Evolutionary conservation across 1,139 yeast species (phyloP).

Genomic region (Yarrowia galli): DNA sequence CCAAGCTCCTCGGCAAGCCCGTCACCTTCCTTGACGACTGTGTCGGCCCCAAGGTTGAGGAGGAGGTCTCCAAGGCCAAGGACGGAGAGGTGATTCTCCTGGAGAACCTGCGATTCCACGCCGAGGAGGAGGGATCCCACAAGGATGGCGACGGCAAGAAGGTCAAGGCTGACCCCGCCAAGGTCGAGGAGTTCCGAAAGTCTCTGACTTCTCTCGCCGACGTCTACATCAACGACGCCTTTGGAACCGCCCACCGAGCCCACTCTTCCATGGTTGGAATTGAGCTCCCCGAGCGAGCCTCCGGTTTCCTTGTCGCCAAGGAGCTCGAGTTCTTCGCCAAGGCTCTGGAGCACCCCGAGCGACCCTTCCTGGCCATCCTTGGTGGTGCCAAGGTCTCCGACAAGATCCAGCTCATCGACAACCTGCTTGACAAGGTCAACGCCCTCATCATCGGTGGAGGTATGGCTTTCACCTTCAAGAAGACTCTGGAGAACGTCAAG

Average conservation of each 20-base stretch:
- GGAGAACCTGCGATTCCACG: slow-evolving; percentile 97
- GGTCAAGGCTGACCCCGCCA: slow-evolving; percentile 85
- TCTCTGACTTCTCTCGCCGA: slow-evolving; percentile 90
- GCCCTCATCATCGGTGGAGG: slow-evolving; percentile 96
- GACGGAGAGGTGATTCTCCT: slow-evolving; percentile 80
- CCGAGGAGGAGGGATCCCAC: slow-evolving; percentile 93
- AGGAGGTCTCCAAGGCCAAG: slow-evolving; percentile 70
- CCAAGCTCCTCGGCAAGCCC: slow-evolving; percentile 69
- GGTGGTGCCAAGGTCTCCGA: slow-evolving; percentile 99
- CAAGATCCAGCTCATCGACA: slow-evolving; percentile 96
- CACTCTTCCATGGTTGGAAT: slow-evolving; percentile 98
- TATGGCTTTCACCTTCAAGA: slow-evolving; percentile 98
- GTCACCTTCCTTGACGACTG: slow-evolving; percentile 84
- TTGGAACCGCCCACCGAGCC: slow-evolving; percentile 99
- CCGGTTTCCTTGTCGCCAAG: slow-evolving; percentile 97
- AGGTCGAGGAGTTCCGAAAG: slow-evolving; percentile 82
- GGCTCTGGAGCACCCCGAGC: slow-evolving; percentile 94
- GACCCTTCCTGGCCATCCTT: slow-evolving; percentile 96
- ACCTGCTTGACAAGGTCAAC: slow-evolving; percentile 93
- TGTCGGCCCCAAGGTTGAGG: slow-evolving; percentile 87
- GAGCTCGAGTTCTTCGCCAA: slow-evolving; percentile 95
- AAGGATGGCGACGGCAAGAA: slow-evolving; percentile 74
- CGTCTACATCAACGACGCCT: slow-evolving; percentile 95
- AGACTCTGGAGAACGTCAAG: slow-evolving; percentile 78
- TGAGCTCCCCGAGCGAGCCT: slow-evolving; percentile 90